Percentiles rank a stretch among this genome's conserved stretches.
phyloP scores from a whole-genome alignment of 805 yeast genomes.

The Scheffersomyces stipitis region DNA sequence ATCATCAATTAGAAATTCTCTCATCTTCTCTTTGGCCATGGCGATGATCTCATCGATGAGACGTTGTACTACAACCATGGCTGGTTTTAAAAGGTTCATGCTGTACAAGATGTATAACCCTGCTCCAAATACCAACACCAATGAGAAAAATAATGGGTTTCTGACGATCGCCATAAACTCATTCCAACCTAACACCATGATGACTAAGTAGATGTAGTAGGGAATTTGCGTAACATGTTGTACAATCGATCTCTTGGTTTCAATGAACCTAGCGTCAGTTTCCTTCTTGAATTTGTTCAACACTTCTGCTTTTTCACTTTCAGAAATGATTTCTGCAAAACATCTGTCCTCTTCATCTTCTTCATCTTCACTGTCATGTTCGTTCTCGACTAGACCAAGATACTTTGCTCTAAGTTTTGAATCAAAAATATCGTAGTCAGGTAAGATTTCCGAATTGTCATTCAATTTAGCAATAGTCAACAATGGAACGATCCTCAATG shows the following conservation, averaged over 20 bases:
- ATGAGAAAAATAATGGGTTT: slow-evolving; percentile 77
- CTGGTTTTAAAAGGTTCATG: slow-evolving; percentile 76
- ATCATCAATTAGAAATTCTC: slow-evolving; percentile 59
- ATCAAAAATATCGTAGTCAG: slow-evolving; percentile 50
- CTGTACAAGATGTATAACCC: slow-evolving; percentile 66
- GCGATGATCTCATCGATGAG: slow-evolving; percentile 56
- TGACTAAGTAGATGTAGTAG: slow-evolving; percentile 68
- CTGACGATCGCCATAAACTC: slow-evolving; percentile 86
- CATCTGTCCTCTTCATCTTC: slow-evolving; percentile 23
- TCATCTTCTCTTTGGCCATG: slow-evolving; percentile 60
- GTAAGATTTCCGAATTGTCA: slow-evolving; percentile 57
- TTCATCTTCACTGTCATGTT: slow-evolving; percentile 26
- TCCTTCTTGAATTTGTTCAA: slow-evolving; percentile 65
- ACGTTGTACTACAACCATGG: slow-evolving; percentile 56
- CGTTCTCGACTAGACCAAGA: slow-evolving; percentile 24
- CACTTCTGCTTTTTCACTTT: slow-evolving; percentile 57
- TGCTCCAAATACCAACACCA: slow-evolving; percentile 57
- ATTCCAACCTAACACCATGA: slow-evolving; percentile 89
- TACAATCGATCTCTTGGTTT: slow-evolving; percentile 84
- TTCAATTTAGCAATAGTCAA: slow-evolving; percentile 49
- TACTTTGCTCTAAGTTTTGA: slow-evolving; percentile 18
- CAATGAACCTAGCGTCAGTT: slow-evolving; percentile 76
- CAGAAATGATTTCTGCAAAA: slow-evolving; percentile 59
- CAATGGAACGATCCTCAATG: slow-evolving; percentile 59
- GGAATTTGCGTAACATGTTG: slow-evolving; percentile 81